Percentiles rank a stretch among this genome's conserved stretches.
These are phyloP conservation scores for Fagopyrum homotropicum DNA, from an alignment of 148 eudicot genomes.

Conservation along the genomic window DNA sequence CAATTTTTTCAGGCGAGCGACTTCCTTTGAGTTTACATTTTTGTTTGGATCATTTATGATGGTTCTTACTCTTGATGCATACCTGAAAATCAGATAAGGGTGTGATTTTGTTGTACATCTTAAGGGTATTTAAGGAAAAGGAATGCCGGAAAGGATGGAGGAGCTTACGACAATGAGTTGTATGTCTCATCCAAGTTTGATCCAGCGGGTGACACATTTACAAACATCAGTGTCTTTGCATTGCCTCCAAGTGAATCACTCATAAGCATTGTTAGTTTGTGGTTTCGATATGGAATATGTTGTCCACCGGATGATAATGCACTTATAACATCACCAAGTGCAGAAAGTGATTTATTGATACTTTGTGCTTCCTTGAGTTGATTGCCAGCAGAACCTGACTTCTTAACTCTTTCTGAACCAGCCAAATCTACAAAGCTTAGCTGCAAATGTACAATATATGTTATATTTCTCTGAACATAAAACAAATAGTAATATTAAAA, in stretches of 20 bases:
- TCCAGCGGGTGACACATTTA: slow-evolving; percentile 86
- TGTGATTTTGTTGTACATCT: background rate
- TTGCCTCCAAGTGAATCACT: slow-evolving; percentile 98
- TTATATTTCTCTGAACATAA: background rate
- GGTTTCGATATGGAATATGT: slow-evolving; percentile 94
- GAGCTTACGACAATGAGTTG: slow-evolving; percentile 79
- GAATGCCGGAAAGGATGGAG: slow-evolving; percentile 5
- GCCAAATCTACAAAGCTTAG: slow-evolving; percentile 98
- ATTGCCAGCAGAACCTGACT: slow-evolving; percentile 85
- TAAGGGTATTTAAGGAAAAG: background rate
- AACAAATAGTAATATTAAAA: background rate
- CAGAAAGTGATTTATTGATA: slow-evolving; percentile 94
- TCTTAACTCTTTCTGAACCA: slow-evolving; percentile 95
- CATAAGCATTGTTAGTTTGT: slow-evolving; percentile 96
- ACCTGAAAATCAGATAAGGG: slow-evolving; percentile 31
- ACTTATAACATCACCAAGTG: slow-evolving; percentile 96
- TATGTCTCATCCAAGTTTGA: slow-evolving; percentile 92
- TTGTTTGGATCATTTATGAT: slow-evolving; percentile 91
- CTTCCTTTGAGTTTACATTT: slow-evolving; percentile 88
- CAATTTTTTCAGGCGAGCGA: slow-evolving; percentile 77
- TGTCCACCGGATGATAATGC: slow-evolving; percentile 77
- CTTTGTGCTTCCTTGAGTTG: slow-evolving; percentile 97
- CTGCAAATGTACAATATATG: slow-evolving; percentile 29
- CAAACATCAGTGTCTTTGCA: slow-evolving; percentile 97
- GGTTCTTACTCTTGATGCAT: slow-evolving; percentile 94